Evolutionary conservation across 1,284 basidiomycete genomes (phyloP), one percentile per base, ranked within the genome.

Genomic region (Cutaneotrichosporon cyanovorans): DNA sequence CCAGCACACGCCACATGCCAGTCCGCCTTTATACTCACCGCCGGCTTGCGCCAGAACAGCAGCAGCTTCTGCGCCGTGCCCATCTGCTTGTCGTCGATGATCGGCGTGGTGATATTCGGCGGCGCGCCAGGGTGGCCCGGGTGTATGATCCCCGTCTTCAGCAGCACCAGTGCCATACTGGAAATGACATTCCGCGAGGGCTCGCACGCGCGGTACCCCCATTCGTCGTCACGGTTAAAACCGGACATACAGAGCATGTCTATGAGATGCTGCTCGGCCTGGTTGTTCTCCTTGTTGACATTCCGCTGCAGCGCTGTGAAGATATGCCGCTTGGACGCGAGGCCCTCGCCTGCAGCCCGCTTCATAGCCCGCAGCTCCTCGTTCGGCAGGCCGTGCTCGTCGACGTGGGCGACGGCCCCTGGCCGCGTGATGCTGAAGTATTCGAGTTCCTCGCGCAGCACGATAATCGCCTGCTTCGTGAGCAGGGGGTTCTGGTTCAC

Each of bases 201-300:
- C 70, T 99, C 93, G 61, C 95, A 77, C 0, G 93, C 88, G 40
- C 93, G 83, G 76, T 87, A 97, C 14, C 95, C 93, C 93, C 93
- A 99, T 64, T 84, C 81, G 72, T 99, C 95, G 22, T 93, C 85
- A 25, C 92, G 83, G 68, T 92, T 82, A 68, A 99, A 99, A 18
- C 93, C 93, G 71, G 91, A 93, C 90, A 97, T 96, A 75, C 95
- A 98, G 46, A 99, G 78, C 93, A 99, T 99, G 74, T 98, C 95
- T 72, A 99, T 99, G 57, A 99, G 76, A 74, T 98, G 93, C 74
- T 97, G 93, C 73, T 99, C 93, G 15, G 93, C 93, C 56, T 96
- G 77, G 68, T 99, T 98, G 71, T 97, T 97, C 76, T 97, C 93
- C 77, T 95, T 95, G 75, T 95, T 95, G 52, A 98, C 91, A 71